A percentile compares a stretch with the other conserved stretches of the same genome.
phyloP scores from a whole-genome alignment of 768 basidiomycete genomes.

The Naganishia antarctica region DNA sequence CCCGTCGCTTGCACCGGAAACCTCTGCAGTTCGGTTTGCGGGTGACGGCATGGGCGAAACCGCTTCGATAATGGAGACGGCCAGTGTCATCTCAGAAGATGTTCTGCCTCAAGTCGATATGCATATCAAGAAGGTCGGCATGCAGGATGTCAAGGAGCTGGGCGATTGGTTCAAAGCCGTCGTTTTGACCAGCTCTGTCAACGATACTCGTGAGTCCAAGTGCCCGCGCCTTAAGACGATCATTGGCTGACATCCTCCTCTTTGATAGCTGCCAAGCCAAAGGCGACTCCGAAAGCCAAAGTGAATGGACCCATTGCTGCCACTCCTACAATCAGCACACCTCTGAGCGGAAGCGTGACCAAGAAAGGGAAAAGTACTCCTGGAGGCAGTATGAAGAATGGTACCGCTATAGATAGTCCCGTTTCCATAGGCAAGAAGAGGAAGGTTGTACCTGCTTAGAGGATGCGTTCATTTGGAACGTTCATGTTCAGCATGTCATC shows the following conservation, averaged over 20 bases:
- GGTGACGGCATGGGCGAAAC: conserved; percentile 30
- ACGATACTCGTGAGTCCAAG: not conserved
- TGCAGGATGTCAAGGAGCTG: conserved; percentile 61
- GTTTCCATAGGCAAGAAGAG: conserved; percentile 19
- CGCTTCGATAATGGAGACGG: conserved; percentile 31
- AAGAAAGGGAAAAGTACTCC: conserved; percentile 13
- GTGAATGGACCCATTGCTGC: not conserved
- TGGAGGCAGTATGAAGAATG: not conserved
- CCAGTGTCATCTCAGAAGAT: conserved; percentile 22
- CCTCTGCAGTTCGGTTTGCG: conserved; percentile 14
- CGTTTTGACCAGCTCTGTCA: conserved; percentile 22
- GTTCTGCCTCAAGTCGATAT: conserved; percentile 6
- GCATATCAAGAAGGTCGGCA: conserved; percentile 52
- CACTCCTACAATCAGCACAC: not conserved
- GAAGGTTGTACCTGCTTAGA: conserved; percentile 18
- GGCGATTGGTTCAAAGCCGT: conserved; percentile 60
- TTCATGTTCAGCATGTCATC: too few species aligned
- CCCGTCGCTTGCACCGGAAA: not conserved
- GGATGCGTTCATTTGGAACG: not conserved
- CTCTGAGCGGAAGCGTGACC: not conserved
- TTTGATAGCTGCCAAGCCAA: not conserved
- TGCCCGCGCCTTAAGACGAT: not conserved
- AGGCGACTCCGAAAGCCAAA: not conserved
- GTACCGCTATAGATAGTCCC: not conserved
- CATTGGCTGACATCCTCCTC: not conserved